These are phyloP conservation scores for Aphanomyces astaci DNA, from an alignment of 352 stramenopile genomes.

Conservation along the genomic window DNA sequence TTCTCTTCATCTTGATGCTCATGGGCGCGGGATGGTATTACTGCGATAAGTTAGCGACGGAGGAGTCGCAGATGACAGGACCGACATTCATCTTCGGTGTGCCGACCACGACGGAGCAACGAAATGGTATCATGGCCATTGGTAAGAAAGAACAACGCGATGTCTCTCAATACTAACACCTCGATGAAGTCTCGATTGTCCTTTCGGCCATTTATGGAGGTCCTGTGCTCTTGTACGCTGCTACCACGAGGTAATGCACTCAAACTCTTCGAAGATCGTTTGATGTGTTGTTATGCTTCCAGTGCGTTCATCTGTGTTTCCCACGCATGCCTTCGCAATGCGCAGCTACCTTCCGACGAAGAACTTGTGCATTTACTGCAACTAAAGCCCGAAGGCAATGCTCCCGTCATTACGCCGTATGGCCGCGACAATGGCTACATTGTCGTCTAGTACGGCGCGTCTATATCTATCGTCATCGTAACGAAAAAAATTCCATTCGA, in stretches of 20 bases:
- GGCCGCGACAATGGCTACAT: slow-evolving; percentile 12
- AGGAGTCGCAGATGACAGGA: neutral
- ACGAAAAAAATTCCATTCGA: too few species aligned
- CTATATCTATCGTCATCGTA: neutral
- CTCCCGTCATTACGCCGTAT: neutral
- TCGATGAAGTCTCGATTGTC: neutral
- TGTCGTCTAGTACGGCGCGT: neutral
- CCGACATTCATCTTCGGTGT: slow-evolving; percentile 7
- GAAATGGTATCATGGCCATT: slow-evolving; percentile 14
- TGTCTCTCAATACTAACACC: neutral
- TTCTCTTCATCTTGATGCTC: slow-evolving; percentile 19
- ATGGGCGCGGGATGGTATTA: slow-evolving; percentile 12
- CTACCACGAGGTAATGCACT: neutral
- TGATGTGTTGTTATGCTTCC: neutral
- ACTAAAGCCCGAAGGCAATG: neutral
- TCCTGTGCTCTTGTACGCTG: slow-evolving; percentile 12
- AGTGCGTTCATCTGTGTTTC: slow-evolving; percentile 12
- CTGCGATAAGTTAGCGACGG: slow-evolving; percentile 11
- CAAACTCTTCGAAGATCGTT: neutral
- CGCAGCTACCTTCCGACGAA: slow-evolving; percentile 19
- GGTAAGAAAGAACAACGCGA: neutral
- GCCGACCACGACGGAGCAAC: slow-evolving; percentile 13
- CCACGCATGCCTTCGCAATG: slow-evolving; percentile 21
- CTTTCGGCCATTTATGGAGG: slow-evolving; percentile 16
- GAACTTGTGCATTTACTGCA: slow-evolving; percentile 14